Conservation (phyloP, 257 asterid species). For the Rubia yunnanensis region DNA sequence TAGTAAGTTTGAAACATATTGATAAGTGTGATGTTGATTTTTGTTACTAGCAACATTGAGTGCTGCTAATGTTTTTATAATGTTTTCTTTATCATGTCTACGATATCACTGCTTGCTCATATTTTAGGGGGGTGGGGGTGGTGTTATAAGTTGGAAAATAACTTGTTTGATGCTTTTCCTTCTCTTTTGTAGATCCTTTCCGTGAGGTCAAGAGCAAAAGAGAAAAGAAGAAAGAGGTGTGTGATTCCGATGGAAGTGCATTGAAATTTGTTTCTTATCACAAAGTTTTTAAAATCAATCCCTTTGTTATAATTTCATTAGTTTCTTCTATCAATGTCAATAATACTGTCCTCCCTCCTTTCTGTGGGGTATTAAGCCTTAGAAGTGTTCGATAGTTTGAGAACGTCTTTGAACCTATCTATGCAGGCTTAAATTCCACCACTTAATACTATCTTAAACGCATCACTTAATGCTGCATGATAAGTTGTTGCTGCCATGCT, state of each 20-base stretch:
- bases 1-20: too few species aligned
- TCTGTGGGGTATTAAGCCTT: not conserved
- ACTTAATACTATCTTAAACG: too few species aligned
- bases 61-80: not conserved
- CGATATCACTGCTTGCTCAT: not conserved
- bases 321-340: not conserved
- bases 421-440: not conserved
- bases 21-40: not conserved
- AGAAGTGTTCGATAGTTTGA: not conserved
- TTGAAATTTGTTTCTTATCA: not conserved
- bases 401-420: not conserved
- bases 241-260: constrained; percentile 17
- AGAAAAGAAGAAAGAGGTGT: constrained; percentile 91
- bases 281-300: not conserved
- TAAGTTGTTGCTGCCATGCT: not conserved
- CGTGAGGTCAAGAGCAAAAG: constrained; percentile 93
- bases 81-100: not conserved
- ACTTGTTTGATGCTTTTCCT: not conserved
- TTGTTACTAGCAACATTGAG: not conserved
- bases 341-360: not conserved
- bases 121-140: not conserved
- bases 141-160: not conserved
- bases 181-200: constrained; percentile 51
- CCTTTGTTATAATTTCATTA: not conserved
- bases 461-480: not conserved